Conservation (phyloP, 2,329 filamentous ascomycete species). For the Pyricularia grisea region DNA sequence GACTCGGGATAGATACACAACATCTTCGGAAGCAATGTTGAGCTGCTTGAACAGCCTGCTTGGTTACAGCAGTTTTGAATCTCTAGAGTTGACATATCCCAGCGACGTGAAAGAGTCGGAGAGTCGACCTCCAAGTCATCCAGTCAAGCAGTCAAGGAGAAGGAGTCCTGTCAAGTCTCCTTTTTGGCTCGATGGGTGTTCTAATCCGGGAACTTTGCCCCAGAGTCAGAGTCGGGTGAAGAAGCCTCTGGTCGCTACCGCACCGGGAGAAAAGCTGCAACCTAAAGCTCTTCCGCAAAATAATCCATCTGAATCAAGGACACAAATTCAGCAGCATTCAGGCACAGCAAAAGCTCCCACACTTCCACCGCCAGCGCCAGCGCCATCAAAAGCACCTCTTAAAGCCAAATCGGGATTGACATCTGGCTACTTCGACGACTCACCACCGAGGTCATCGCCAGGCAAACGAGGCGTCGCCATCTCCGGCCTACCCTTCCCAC, state of each 20-base stretch:
- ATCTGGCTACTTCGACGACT: constrained; percentile 23
- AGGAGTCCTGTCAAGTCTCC: constrained; percentile 3
- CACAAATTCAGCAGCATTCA: background rate
- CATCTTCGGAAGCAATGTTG: background rate
- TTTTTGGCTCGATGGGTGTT: constrained; percentile 2
- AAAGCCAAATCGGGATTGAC: constrained; percentile 17
- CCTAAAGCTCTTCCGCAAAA: background rate
- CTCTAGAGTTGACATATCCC: background rate
- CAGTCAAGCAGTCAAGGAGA: background rate
- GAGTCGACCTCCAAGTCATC: background rate
- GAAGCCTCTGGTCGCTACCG: background rate
- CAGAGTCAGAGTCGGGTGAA: background rate
- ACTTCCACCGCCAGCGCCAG: constrained; percentile 4
- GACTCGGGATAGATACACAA: background rate
- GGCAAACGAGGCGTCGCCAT: constrained; percentile 21
- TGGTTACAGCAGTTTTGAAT: background rate
- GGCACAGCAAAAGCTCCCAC: constrained; percentile 1
- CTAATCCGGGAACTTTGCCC: background rate
- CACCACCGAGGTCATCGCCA: constrained; percentile 3
- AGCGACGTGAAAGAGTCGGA: background rate
- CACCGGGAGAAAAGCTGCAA: background rate
- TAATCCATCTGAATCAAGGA: background rate
- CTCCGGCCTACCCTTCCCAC: constrained; percentile 56
- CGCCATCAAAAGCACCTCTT: constrained; percentile 1
- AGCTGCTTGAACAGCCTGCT: background rate